These are phyloP conservation scores for Apophysomyces elegans DNA, from an alignment of 371 early-diverging fungal genomes.

Conservation along the genomic window DNA sequence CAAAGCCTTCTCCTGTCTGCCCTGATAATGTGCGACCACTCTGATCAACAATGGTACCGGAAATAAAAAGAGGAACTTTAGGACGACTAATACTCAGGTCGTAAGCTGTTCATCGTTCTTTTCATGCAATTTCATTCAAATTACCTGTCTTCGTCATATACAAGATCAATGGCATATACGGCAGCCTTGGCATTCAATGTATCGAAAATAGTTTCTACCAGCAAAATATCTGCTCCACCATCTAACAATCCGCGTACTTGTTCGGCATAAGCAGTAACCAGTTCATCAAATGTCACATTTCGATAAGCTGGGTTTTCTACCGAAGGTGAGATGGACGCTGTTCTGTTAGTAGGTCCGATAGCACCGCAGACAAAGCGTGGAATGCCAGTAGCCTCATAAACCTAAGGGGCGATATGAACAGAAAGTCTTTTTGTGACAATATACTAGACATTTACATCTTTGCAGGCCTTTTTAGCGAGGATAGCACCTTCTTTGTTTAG, in stretches of 20 bases:
- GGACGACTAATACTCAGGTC: constrained; percentile 54
- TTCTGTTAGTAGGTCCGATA: constrained; percentile 94
- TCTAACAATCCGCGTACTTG: constrained; percentile 90
- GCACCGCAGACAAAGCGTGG: constrained; percentile 89
- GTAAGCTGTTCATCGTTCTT: not conserved
- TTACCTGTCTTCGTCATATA: constrained; percentile 75
- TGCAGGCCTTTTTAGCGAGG: constrained; percentile 84
- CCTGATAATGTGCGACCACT: constrained; percentile 95
- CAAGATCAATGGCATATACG: constrained; percentile 85
- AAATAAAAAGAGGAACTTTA: constrained; percentile 84
- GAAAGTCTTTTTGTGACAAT: not conserved
- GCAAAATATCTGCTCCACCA: constrained; percentile 88
- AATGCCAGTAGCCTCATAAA: constrained; percentile 61
- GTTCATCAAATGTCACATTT: constrained; percentile 93
- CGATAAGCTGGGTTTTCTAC: constrained; percentile 94
- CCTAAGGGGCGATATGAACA: constrained; percentile 21
- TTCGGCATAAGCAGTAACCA: constrained; percentile 86
- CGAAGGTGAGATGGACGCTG: constrained; percentile 94
- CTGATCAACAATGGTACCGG: constrained; percentile 97
- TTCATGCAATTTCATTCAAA: not conserved
- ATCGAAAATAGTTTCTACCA: constrained; percentile 96
- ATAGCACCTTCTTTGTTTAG: constrained; percentile 91
- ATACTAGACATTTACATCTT: constrained; percentile 52
- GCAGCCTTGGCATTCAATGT: constrained; percentile 95
- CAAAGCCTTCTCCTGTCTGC: constrained; percentile 95